phyloP scores from a whole-genome alignment of 805 yeast genomes.

The Candida piceae region DNA sequence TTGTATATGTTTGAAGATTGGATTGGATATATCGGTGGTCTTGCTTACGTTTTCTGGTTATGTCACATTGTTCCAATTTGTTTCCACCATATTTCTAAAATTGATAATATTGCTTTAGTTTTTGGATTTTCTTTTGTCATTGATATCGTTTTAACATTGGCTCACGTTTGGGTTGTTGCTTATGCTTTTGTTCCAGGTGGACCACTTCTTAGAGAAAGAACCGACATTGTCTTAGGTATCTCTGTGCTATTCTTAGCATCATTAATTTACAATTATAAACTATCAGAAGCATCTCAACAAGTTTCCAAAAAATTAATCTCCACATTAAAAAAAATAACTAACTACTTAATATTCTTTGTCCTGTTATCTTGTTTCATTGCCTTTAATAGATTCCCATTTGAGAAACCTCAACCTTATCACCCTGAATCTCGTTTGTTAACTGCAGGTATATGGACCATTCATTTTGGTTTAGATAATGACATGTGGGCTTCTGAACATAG shows the following conservation, averaged over 20 bases:
- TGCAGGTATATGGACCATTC: conserved; percentile 98
- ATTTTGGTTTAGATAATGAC: conserved; percentile 94
- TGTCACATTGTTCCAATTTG: conserved; percentile 55
- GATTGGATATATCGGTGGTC: conserved; percentile 73
- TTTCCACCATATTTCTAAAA: conserved; percentile 39
- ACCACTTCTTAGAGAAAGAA: conserved; percentile 77
- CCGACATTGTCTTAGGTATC: conserved; percentile 62
- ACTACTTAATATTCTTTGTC: conserved; percentile 31
- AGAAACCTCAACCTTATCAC: conserved; percentile 62
- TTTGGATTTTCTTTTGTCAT: conserved; percentile 46
- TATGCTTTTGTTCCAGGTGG: conserved; percentile 99
- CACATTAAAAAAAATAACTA: conserved; percentile 16
- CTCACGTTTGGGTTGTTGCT: conserved; percentile 95
- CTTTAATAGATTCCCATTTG: conserved; percentile 51
- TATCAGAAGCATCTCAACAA: conserved; percentile 2
- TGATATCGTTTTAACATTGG: conserved; percentile 56
- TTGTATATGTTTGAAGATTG: conserved; percentile 56
- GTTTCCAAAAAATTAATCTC: conserved; percentile 6
- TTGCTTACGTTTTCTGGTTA: conserved; percentile 55
- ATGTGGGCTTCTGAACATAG: conserved; percentile 96
- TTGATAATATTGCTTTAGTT: conserved; percentile 46
- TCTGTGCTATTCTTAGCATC: conserved; percentile 56
- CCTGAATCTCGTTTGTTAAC: conserved; percentile 72
- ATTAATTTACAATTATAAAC: conserved; percentile 33
- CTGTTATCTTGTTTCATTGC: conserved; percentile 48